Evolutionary conservation across 2,329 filamentous ascomycete genomes (phyloP), one percentile per base, ranked within the genome.

Genomic region (Cercospora nicotianae): DNA sequence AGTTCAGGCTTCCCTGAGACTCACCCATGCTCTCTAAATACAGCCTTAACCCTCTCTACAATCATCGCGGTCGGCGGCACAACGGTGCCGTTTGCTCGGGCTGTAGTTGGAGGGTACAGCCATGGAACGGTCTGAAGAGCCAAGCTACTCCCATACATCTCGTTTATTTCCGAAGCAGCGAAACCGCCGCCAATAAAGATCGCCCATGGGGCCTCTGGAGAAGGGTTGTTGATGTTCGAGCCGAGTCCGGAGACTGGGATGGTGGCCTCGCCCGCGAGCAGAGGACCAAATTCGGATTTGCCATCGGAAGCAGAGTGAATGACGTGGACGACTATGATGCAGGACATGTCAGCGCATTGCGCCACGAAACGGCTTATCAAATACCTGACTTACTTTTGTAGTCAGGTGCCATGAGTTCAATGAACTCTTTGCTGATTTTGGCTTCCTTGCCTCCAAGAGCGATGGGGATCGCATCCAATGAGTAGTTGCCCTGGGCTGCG

Each of bases 181-280:
- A 75, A 75, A 10, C 72, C 73, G 20, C 68, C 72, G 12, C 73
- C 73, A 28, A 74, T 69, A 48, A 74, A 71, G 48, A 74, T 69
- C 10, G 70, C 73, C 31, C 64, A 68, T 9, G 73, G 73, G 1
- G 64, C 62, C 58, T 63, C 66, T n/a, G 67, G 55, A 26, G 64
- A 63, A 8, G 20, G 57, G 42, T 63, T 62, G 8, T 60, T 66
- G 63, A 67, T 58, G 53, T 74, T 75, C 48, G 60, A 69, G 26
- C 72, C 72, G 31, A 70, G 69, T 4, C 65, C 65, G 7, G 73
- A 72, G 2, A 66, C 63, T 4, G 73, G 72, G 10, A 67, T 70
- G 13, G 69, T 71, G 8, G 63, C 23, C 53, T 70, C 60, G 31
- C 69, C 68, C 9, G 48, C 28, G 48, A 73, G 65, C n/a, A 75